phyloP scores from a whole-genome alignment of 1,139 yeast species.

The Suhomyces bokatorum region DNA sequence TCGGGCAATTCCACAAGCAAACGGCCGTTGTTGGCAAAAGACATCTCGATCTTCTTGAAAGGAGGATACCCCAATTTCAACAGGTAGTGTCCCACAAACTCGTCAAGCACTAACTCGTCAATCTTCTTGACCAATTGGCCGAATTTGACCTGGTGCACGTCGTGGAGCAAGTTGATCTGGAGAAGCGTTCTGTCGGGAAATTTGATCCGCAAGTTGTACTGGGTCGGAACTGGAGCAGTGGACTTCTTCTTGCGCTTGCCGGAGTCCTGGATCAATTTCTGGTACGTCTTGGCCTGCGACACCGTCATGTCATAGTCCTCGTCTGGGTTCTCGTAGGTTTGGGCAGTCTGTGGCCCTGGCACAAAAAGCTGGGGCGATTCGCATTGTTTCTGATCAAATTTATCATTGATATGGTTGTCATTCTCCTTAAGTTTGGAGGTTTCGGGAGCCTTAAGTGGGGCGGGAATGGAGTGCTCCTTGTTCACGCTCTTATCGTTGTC shows the following conservation, averaged over 20 bases:
- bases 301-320: conserved; percentile 53
- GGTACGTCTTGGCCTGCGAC: conserved; percentile 55
- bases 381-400: not conserved
- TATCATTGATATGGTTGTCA: not conserved
- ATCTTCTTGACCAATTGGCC: conserved; percentile 41
- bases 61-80: conserved; percentile 49
- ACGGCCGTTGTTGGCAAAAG: conserved; percentile 34
- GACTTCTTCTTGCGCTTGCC: conserved; percentile 32
- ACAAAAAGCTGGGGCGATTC: conserved; percentile 26
- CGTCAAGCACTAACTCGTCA: conserved; percentile 40
- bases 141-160: conserved; percentile 38
- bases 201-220: conserved; percentile 45
- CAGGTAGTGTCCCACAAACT: conserved; percentile 32
- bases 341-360: conserved; percentile 17
- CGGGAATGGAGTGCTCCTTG: too few species aligned
- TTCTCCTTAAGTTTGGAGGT: not conserved
- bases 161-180: conserved; percentile 48
- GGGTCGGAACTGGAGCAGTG: conserved; percentile 26
- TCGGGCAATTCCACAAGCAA: conserved; percentile 36
- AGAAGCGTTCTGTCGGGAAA: conserved; percentile 55
- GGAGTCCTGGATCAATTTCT: conserved; percentile 42
- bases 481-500: too few species aligned
- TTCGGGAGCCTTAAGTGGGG: not conserved
- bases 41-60: conserved; percentile 31
- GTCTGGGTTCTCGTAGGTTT: conserved; percentile 42